phyloP scores from a whole-genome alignment of 1,284 basidiomycete species.

The Sutorius eximius region DNA sequence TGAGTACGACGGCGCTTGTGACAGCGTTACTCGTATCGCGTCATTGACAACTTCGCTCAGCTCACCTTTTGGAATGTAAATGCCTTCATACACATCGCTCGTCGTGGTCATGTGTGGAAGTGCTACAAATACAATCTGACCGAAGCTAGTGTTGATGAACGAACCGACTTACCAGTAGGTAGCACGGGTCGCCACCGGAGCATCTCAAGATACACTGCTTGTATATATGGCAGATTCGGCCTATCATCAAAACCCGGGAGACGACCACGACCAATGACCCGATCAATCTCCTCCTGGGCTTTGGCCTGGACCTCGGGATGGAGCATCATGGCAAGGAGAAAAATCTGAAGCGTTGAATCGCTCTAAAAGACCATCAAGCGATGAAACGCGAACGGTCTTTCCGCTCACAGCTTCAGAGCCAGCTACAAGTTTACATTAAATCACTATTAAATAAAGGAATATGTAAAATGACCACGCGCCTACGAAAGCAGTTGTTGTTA shows the following conservation, averaged over 20 bases:
- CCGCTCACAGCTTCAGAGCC: slow-evolving; percentile 31
- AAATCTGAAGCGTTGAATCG: slow-evolving; percentile 16
- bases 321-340: slow-evolving; percentile 34
- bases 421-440: slow-evolving; percentile 16
- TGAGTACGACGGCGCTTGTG: slow-evolving; percentile 25
- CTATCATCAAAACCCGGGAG: slow-evolving; percentile 32
- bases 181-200: slow-evolving; percentile 28
- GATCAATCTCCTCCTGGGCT: slow-evolving; percentile 30
- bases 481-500: slow-evolving; percentile 29
- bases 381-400: no score
- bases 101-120: slow-evolving; percentile 28
- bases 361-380: slow-evolving; percentile 13
- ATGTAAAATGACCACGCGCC: slow-evolving; percentile 13
- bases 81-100: slow-evolving; percentile 33
- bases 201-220: slow-evolving; percentile 27
- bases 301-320: slow-evolving; percentile 28
- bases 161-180: slow-evolving; percentile 22
- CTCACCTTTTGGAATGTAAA: slow-evolving; percentile 35
- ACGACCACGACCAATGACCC: slow-evolving; percentile 27
- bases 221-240: slow-evolving; percentile 27
- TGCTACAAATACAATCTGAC: slow-evolving; percentile 11
- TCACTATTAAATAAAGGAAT: not conserved
- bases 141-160: not conserved
- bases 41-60: not conserved
- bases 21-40: not conserved